A percentile compares a stretch with the other conserved stretches of the same genome.
Evolutionary conservation across 768 basidiomycete genomes (phyloP).

Genomic region (Hygrophoropsis aurantiaca): DNA sequence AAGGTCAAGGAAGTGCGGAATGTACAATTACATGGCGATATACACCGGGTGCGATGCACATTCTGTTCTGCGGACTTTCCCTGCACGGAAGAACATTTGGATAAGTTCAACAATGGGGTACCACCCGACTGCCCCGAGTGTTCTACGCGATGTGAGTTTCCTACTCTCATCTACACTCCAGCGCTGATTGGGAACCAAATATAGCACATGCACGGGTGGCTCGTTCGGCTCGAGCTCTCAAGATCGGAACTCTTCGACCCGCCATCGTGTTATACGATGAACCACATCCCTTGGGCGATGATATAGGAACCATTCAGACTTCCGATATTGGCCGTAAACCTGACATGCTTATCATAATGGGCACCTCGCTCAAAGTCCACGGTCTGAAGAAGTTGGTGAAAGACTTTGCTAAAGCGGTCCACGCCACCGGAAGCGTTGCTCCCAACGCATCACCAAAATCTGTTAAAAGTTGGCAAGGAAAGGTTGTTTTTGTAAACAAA

Average conservation of each 20-base stretch:
- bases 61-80: slow-evolving; percentile 80
- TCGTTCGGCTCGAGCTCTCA: slow-evolving; percentile 76
- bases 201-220: slow-evolving; percentile 76
- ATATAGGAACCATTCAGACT: slow-evolving; percentile 81
- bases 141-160: slow-evolving; percentile 66
- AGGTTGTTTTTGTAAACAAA: slow-evolving; percentile 91
- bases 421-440: slow-evolving; percentile 41
- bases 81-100: slow-evolving; percentile 62
- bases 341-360: slow-evolving; percentile 95
- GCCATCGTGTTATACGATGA: slow-evolving; percentile 96
- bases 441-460: slow-evolving; percentile 19
- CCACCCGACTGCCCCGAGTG: slow-evolving; percentile 91
- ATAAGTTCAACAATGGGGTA: slow-evolving; percentile 63
- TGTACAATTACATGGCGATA: slow-evolving; percentile 93
- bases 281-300: slow-evolving; percentile 87
- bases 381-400: slow-evolving; percentile 92
- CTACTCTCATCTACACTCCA: slow-evolving; percentile 2
- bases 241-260: slow-evolving; percentile 85
- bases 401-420: slow-evolving; percentile 87
- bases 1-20: slow-evolving; percentile 75
- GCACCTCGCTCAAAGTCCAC: slow-evolving; percentile 95
- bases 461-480: slow-evolving; percentile 50
- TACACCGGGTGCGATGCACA: slow-evolving; percentile 86
- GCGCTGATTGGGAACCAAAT: slow-evolving; percentile 4
- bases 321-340: slow-evolving; percentile 78